Evolutionary conservation across 2,329 filamentous ascomycete genomes (phyloP).

Genomic region (Diplodia sapinea): DNA sequence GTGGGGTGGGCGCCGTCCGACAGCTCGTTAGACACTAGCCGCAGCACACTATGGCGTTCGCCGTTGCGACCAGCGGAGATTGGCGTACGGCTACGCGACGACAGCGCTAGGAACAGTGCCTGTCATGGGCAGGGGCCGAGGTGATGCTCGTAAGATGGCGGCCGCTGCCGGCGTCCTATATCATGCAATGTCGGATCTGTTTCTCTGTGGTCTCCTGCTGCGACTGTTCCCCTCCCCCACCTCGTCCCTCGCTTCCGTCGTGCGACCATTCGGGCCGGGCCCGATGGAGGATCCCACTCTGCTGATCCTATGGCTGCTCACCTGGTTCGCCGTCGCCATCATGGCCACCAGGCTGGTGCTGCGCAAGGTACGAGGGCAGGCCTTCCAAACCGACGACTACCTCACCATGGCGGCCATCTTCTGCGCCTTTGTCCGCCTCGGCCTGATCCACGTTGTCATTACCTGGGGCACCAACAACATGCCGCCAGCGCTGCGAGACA

Average conservation of each 20-base stretch:
- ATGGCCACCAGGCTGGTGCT: slow-evolving; percentile 1
- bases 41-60: background rate
- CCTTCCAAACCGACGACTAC: background rate
- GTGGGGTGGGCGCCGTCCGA: slow-evolving; percentile 3
- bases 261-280: slow-evolving; percentile 10
- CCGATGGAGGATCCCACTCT: slow-evolving; percentile 25
- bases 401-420: slow-evolving; percentile 16
- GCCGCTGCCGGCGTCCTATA: background rate
- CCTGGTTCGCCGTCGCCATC: slow-evolving; percentile 11
- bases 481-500: background rate
- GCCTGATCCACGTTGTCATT: slow-evolving; percentile 7
- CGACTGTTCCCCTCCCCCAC: slow-evolving; percentile 2
- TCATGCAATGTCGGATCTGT: background rate
- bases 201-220: background rate
- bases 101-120: slow-evolving; percentile 10
- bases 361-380: background rate
- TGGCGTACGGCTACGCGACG: slow-evolving; percentile 1
- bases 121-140: background rate
- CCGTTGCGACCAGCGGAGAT: slow-evolving; percentile 20
- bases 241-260: background rate
- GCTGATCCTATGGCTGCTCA: slow-evolving; percentile 20
- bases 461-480: slow-evolving; percentile 25
- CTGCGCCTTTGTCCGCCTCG: slow-evolving; percentile 20
- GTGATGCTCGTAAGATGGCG: background rate
- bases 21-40: slow-evolving; percentile 1